These are phyloP conservation scores for Coemansia sp. DNA, from an alignment of 192 early-diverging fungal species.

Conservation along the genomic window DNA sequence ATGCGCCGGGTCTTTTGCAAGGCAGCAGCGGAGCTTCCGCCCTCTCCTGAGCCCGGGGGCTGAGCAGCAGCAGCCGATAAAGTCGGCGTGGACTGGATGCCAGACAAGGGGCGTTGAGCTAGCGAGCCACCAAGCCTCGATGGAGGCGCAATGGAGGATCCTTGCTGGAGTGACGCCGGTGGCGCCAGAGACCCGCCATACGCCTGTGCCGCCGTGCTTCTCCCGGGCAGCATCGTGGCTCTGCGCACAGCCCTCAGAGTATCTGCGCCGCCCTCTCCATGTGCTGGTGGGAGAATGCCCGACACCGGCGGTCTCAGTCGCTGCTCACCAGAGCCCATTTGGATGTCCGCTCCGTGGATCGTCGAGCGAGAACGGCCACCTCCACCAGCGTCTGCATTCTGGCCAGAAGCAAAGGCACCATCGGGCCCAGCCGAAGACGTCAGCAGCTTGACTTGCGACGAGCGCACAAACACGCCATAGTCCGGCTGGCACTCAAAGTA, in stretches of 20 bases:
- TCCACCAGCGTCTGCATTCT: not conserved
- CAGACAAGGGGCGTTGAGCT: not conserved
- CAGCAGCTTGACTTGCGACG: conserved; percentile 60
- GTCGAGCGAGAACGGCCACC: conserved; percentile 11
- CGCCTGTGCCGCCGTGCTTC: not conserved
- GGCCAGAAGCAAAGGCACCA: not conserved
- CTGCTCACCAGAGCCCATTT: too few relatives aligned
- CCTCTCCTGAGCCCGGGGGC: not conserved
- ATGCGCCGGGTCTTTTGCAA: conserved; percentile 1
- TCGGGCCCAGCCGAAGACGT: conserved; percentile 5
- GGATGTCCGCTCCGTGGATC: conserved; percentile 31
- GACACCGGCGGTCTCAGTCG: conserved; percentile 8
- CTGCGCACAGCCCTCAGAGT: too few relatives aligned
- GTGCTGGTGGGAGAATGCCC: not conserved
- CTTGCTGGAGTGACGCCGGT: too few relatives aligned
- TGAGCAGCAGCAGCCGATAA: not conserved
- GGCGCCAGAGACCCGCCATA: conserved; percentile 8
- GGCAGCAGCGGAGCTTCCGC: not conserved
- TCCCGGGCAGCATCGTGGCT: too few relatives aligned
- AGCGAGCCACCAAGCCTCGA: conserved; percentile 16
- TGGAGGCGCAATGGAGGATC: conserved; percentile 19
- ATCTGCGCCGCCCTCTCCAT: conserved; percentile 18
- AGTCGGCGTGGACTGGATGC: not conserved
- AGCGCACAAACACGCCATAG: conserved; percentile 80
- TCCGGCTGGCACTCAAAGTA: conserved; percentile 78